Conservation (phyloP, 192 early-diverging fungal species). For the Phlyctochytrium bullatum region DNA sequence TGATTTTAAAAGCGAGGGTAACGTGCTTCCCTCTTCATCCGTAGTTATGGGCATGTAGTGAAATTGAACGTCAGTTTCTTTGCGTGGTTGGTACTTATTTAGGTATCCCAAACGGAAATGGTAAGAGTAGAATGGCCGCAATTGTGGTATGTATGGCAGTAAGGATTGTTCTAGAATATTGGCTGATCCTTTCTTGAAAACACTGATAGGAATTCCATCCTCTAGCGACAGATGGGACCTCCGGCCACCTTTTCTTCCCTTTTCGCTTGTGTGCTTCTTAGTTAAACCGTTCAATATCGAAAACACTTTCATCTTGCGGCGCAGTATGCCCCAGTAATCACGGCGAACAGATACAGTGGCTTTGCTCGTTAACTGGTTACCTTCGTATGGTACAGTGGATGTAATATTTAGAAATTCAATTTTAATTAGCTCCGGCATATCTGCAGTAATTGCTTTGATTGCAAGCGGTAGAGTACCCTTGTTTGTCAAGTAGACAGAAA, state of each 20-base stretch:
- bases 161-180: conserved; percentile 23
- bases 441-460: conserved; percentile 45
- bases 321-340: conserved; percentile 56
- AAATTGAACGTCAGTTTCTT: conserved; percentile 44
- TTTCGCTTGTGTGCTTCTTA: conserved; percentile 11
- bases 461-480: conserved; percentile 55
- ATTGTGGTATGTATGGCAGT: conserved; percentile 36
- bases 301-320: conserved; percentile 51
- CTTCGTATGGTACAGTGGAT: conserved; percentile 50
- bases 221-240: conserved; percentile 1
- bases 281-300: conserved; percentile 34
- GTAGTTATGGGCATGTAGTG: conserved; percentile 54
- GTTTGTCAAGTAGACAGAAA: conserved; percentile 52
- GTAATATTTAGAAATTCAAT: conserved; percentile 49
- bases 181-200: conserved; percentile 4
- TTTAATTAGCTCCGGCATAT: conserved; percentile 43
- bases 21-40: conserved; percentile 30
- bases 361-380: conserved; percentile 21
- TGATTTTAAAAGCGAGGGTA: conserved; percentile 26
- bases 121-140: conserved; percentile 56
- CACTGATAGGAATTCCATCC: conserved; percentile 26
- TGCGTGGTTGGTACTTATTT: conserved; percentile 44
- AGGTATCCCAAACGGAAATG: conserved; percentile 52
- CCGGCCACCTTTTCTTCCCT: background rate
- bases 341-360: conserved; percentile 30